Evolutionary conservation across 2,329 filamentous ascomycete species (phyloP).

Genomic region (Penicillium sumatraense): DNA sequence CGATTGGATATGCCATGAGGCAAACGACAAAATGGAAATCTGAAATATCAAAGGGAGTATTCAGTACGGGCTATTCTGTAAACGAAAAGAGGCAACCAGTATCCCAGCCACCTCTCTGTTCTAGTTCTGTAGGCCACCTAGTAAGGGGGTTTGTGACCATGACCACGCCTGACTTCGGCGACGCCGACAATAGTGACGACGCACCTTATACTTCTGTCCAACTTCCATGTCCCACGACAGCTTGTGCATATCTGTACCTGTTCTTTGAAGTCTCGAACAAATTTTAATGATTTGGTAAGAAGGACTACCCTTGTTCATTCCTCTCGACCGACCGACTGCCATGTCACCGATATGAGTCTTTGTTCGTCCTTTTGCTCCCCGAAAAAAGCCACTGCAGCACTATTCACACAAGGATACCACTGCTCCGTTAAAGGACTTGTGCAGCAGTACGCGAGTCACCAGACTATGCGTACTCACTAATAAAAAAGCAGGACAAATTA

Average conservation of each 20-base stretch:
- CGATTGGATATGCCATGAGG: background rate
- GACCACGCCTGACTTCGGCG: background rate
- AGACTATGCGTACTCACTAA: background rate
- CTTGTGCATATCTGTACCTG: background rate
- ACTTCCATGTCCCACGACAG: background rate
- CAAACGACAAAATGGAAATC: background rate
- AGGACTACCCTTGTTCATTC: background rate
- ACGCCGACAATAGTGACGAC: background rate
- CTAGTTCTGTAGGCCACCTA: background rate
- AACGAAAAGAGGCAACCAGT: background rate
- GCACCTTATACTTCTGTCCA: background rate
- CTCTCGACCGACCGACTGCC: background rate
- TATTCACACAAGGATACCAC: background rate
- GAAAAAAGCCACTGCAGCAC: background rate
- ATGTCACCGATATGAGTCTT: background rate
- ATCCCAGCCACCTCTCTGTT: background rate
- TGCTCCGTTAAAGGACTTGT: background rate
- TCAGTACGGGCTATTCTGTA: no score
- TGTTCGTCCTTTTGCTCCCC: background rate
- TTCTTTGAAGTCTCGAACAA: background rate
- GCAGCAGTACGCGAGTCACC: background rate
- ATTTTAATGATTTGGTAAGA: slow-evolving; percentile 13
- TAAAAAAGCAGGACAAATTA: background rate
- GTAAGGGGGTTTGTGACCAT: background rate
- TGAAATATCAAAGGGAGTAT: background rate